Percentiles rank a stretch among this genome's conserved stretches.
phyloP scores from a whole-genome alignment of 192 early-diverging fungal species.

The Backusella australiensis region DNA sequence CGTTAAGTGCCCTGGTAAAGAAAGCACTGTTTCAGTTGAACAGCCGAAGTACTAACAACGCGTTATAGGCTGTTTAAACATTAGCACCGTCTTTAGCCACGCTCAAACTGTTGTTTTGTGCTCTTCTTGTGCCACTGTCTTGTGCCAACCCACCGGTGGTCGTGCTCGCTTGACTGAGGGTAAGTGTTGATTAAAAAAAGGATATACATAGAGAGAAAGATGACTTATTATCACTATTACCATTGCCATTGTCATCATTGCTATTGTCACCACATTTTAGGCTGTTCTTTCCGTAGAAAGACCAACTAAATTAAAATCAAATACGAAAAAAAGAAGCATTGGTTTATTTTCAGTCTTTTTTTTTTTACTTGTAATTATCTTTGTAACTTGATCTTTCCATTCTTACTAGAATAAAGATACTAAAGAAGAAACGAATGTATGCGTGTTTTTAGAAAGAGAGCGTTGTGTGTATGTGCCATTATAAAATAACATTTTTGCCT shows the following conservation, averaged over 20 bases:
- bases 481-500: too few species aligned
- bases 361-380: not conserved
- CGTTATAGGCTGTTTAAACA: constrained; percentile 82
- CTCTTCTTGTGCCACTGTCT: constrained; percentile 92
- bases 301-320: constrained; percentile 31
- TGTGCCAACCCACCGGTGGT: constrained; percentile 99
- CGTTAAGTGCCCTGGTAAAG: constrained; percentile 85
- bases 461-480: too few species aligned
- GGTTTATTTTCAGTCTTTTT: not conserved
- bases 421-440: too few species aligned
- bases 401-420: too few species aligned
- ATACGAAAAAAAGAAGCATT: constrained; percentile 5
- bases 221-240: not conserved
- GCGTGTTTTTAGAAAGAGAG: too few species aligned
- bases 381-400: not conserved
- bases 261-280: not conserved
- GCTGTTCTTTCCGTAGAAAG: constrained; percentile 42
- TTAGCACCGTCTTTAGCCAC: constrained; percentile 99
- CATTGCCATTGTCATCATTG: not conserved
- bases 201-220: too few species aligned
- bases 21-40: not conserved
- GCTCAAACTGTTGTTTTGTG: constrained; percentile 99
- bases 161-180: constrained; percentile 95
- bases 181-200: constrained; percentile 28
- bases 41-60: not conserved